A percentile compares a stretch with the other conserved stretches of the same genome.
These are phyloP conservation scores for Penicillium sp. DNA, from an alignment of 2,329 filamentous ascomycete species.

Conservation along the genomic window DNA sequence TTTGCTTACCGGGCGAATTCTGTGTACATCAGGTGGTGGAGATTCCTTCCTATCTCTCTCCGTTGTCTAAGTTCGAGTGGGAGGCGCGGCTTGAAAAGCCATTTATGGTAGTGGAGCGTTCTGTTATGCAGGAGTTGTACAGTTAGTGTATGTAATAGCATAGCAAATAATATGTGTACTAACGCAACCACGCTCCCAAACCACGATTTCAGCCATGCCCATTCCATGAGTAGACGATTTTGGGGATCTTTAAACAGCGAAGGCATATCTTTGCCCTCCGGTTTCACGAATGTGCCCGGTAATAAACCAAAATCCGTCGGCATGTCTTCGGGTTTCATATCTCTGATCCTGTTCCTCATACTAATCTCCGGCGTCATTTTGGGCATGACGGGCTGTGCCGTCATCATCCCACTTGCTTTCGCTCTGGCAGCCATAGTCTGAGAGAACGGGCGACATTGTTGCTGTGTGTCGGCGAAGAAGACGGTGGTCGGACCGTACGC, in stretches of 20 bases:
- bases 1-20: constrained; percentile 40
- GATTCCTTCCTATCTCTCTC: constrained; percentile 32
- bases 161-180: constrained; percentile 13
- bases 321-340: constrained; percentile 29
- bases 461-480: constrained; percentile 11
- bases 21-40: constrained; percentile 47
- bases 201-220: constrained; percentile 34
- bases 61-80: constrained; percentile 34
- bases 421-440: constrained; percentile 22
- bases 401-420: constrained; percentile 15
- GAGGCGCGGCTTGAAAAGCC: constrained; percentile 24
- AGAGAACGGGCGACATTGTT: constrained; percentile 34
- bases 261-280: constrained; percentile 37
- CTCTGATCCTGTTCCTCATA: constrained; percentile 32
- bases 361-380: constrained; percentile 35
- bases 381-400: constrained; percentile 21
- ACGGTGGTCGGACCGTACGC: constrained; percentile 8
- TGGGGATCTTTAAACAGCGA: constrained; percentile 36
- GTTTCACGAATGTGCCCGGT: constrained; percentile 40
- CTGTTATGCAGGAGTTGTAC: constrained; percentile 15
- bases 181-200: constrained; percentile 34
- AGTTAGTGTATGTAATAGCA: constrained; percentile 19
- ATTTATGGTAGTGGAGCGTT: constrained; percentile 31
- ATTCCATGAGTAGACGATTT: constrained; percentile 36
- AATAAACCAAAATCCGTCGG: constrained; percentile 46